These are phyloP conservation scores for Geranium incanum DNA, from an alignment of 441 rosid genomes.

Conservation along the genomic window DNA sequence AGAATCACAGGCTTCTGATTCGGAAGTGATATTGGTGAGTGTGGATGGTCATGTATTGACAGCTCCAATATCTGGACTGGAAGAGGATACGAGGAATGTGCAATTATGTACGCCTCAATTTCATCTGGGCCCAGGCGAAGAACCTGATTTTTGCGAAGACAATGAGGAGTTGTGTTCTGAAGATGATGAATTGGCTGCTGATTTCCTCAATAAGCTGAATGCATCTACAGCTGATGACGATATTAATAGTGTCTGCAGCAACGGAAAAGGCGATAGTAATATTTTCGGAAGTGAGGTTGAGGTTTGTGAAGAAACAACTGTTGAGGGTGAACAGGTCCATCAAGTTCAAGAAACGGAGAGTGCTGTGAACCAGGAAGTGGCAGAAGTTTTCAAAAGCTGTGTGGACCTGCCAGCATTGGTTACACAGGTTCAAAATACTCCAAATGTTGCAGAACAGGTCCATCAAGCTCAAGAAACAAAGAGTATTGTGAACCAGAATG, in stretches of 20 bases:
- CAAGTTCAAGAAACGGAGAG: too few species aligned
- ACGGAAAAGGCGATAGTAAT: constrained; percentile 17
- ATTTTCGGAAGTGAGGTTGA: constrained; percentile 20
- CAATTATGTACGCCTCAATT: constrained; percentile 57
- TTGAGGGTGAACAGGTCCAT: constrained; percentile 23
- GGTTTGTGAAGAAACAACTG: constrained; percentile 25
- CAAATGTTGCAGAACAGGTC: constrained; percentile 17
- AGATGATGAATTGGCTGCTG: constrained; percentile 45
- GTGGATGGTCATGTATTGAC: constrained; percentile 72
- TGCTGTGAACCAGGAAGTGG: constrained; percentile 4
- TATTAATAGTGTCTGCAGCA: constrained; percentile 21
- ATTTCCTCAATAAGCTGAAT: constrained; percentile 37
- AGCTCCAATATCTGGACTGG: constrained; percentile 65
- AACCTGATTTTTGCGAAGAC: constrained; percentile 51
- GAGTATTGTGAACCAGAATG: too few species aligned
- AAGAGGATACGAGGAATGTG: constrained; percentile 47
- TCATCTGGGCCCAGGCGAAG: constrained; percentile 74
- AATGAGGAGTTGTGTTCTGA: constrained; percentile 47
- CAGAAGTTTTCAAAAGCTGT: constrained; percentile 40
- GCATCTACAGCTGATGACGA: constrained; percentile 25
- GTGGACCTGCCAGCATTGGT: constrained; percentile 36
- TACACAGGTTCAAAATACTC: constrained; percentile 14
- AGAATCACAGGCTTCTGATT: constrained; percentile 44
- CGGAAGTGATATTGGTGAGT: constrained; percentile 75
- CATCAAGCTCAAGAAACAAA: too few species aligned